Conservation (phyloP, 208 protist genomes). For the Tritrichomonas musculus region DNA sequence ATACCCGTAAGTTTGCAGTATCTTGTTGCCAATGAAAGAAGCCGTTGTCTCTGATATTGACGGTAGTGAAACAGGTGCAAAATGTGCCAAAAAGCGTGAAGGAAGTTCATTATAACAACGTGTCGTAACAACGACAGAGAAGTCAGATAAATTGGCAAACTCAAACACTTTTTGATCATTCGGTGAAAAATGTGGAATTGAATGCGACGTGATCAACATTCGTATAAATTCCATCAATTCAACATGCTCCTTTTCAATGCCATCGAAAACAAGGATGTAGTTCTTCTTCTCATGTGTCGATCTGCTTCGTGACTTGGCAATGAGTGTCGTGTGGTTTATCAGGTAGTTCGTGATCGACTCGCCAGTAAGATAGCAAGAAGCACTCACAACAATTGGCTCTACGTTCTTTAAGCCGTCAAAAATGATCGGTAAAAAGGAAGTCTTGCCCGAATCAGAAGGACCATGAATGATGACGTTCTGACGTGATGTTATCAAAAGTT, state of each 20-base stretch:
- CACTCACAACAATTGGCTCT: background rate
- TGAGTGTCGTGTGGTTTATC: background rate
- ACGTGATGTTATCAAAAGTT: background rate
- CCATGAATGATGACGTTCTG: background rate
- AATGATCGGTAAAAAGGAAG: background rate
- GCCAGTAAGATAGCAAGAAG: background rate
- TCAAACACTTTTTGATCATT: background rate
- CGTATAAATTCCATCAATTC: background rate
- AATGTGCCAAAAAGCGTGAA: background rate
- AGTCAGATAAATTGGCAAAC: background rate
- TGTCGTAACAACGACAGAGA: background rate
- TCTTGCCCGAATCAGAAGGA: background rate
- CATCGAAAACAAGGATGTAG: background rate
- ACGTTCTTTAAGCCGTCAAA: background rate
- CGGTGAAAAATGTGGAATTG: background rate
- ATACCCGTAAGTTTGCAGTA: background rate
- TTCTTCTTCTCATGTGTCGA: background rate
- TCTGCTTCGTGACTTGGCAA: background rate
- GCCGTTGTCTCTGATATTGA: background rate
- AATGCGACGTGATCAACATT: background rate
- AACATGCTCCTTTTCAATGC: background rate
- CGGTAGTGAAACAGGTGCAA: background rate
- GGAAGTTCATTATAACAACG: background rate
- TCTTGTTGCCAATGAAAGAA: background rate
- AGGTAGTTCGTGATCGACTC: background rate